phyloP scores from a whole-genome alignment of 2,329 filamentous ascomycete genomes.

The Epichloe scottii region DNA sequence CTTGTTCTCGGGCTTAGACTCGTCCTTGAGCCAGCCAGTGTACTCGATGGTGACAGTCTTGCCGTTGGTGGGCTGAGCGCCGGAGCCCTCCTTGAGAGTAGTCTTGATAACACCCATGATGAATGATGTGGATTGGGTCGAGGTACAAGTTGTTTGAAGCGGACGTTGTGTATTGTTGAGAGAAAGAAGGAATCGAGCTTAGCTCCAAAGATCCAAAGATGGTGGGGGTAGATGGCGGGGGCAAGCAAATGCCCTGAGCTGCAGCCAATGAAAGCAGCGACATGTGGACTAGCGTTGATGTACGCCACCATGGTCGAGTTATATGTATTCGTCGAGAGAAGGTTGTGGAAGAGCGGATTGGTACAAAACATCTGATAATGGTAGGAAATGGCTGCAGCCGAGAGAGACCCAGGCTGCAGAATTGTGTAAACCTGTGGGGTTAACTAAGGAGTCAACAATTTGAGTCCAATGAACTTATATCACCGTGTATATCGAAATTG shows the following conservation, averaged over 20 bases:
- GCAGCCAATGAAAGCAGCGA: conserved; percentile 1
- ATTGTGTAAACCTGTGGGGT: neutral
- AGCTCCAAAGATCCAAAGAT: neutral
- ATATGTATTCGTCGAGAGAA: neutral
- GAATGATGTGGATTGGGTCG: conserved; percentile 7
- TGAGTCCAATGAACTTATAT: conserved; percentile 4
- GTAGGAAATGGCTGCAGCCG: no score
- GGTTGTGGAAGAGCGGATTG: neutral
- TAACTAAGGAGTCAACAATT: conserved; percentile 2
- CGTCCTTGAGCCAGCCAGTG: conserved; percentile 74
- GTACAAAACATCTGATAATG: no score
- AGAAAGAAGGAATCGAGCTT: conserved; percentile 1
- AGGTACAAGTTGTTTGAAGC: neutral
- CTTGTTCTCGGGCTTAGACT: conserved; percentile 45
- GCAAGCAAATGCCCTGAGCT: neutral
- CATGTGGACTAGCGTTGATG: neutral
- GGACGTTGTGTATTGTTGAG: neutral
- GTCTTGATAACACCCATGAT: conserved; percentile 66
- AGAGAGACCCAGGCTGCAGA: no score
- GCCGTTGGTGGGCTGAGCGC: conserved; percentile 47
- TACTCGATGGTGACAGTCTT: conserved; percentile 81
- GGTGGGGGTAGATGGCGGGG: conserved; percentile 1
- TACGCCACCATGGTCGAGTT: neutral
- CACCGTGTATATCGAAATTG: conserved; percentile 4
- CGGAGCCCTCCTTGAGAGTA: conserved; percentile 47